A percentile compares a stretch with the other conserved stretches of the same genome.
Conservation (phyloP, 768 basidiomycete genomes). For the Rhodotorula kratochvilovae region DNA sequence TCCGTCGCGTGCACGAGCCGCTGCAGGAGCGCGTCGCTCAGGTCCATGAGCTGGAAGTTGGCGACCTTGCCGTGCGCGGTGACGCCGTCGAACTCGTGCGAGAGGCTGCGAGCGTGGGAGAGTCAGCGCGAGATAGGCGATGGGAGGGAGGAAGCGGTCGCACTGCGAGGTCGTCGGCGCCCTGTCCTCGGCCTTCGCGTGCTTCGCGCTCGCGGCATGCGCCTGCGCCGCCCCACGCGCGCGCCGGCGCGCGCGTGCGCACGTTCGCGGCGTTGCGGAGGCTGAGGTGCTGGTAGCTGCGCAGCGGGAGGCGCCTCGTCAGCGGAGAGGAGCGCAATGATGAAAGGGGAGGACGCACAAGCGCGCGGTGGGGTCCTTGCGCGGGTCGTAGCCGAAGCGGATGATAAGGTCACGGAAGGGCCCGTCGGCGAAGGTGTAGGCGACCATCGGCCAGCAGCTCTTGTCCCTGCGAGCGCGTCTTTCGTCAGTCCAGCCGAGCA, state of each 20-base stretch:
- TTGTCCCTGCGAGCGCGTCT: conserved; percentile 26
- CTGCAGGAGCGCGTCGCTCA: conserved; percentile 75
- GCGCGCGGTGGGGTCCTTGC: conserved; percentile 64
- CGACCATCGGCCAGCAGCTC: conserved; percentile 47
- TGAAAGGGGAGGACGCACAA: conserved; percentile 63
- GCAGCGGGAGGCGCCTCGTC: neutral
- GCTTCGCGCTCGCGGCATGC: neutral
- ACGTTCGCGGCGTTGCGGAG: conserved; percentile 66
- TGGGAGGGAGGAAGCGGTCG: neutral
- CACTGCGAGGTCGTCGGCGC: neutral
- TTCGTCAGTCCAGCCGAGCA: neutral
- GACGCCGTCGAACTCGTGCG: conserved; percentile 85
- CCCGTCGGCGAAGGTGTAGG: conserved; percentile 87
- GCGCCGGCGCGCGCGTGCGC: conserved; percentile 9
- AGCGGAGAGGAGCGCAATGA: conserved; percentile 48
- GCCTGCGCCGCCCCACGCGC: conserved; percentile 5
- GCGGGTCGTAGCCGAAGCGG: conserved; percentile 82
- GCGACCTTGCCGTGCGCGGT: conserved; percentile 76
- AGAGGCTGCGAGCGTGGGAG: conserved; percentile 48
- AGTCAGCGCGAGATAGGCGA: no score
- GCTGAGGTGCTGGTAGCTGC: conserved; percentile 83
- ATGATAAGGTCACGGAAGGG: conserved; percentile 89
- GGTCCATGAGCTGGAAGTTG: conserved; percentile 90
- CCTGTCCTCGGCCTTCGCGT: neutral
- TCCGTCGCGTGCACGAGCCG: conserved; percentile 71